Evolutionary conservation across 2,329 filamentous ascomycete genomes (phyloP).

Genomic region (Aspergillus novofumigatus): DNA sequence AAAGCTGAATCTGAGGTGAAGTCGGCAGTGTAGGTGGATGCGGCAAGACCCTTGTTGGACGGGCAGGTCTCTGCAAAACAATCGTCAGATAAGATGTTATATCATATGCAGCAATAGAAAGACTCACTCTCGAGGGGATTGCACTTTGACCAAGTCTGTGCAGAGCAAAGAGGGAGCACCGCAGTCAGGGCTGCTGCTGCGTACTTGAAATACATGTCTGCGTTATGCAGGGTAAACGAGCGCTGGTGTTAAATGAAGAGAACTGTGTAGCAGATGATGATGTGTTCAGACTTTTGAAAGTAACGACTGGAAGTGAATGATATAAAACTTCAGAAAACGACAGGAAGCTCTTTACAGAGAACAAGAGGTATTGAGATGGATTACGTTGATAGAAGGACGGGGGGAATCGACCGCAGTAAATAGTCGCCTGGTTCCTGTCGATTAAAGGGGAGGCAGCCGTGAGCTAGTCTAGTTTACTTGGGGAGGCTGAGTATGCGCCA

Average conservation of each 20-base stretch:
- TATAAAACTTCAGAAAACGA: background rate
- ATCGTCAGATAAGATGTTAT: constrained; percentile 4
- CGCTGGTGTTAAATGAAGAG: background rate
- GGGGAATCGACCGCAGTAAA: background rate
- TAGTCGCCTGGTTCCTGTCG: background rate
- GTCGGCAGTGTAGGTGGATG: constrained; percentile 27
- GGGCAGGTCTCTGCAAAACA: constrained; percentile 53
- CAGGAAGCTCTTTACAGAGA: too few species aligned
- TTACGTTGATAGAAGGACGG: background rate
- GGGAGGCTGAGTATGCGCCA: background rate
- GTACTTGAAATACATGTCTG: constrained; percentile 30
- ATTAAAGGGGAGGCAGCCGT: background rate
- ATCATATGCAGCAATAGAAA: background rate
- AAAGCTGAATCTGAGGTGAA: constrained; percentile 50
- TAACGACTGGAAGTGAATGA: background rate
- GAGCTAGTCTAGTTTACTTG: background rate
- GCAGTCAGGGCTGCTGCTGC: constrained; percentile 28
- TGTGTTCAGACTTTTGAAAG: background rate
- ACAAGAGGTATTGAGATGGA: background rate
- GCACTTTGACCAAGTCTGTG: constrained; percentile 73
- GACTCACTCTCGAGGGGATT: constrained; percentile 54
- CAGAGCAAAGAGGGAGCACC: constrained; percentile 37
- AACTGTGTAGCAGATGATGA: background rate
- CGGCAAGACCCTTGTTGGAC: constrained; percentile 64
- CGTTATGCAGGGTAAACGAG: background rate